phyloP scores from a whole-genome alignment of 495 filamentous ascomycete species.

The Aspergillus campestris region DNA sequence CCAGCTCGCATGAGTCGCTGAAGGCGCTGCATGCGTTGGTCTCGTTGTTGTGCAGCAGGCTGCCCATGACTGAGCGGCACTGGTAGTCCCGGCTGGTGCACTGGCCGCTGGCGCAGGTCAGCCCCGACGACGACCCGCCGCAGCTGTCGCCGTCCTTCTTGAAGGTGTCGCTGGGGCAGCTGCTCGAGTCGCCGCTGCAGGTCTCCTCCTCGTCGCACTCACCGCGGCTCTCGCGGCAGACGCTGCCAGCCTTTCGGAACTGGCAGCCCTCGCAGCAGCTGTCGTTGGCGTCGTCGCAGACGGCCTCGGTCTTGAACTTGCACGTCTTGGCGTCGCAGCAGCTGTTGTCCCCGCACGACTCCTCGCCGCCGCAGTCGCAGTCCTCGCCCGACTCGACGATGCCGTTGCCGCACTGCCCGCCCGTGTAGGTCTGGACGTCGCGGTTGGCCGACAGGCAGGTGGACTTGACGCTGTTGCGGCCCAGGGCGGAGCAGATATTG shows the following conservation, averaged over 20 bases:
- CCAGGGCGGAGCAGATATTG: conserved; percentile 90
- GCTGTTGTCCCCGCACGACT: conserved; percentile 59
- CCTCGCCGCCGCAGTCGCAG: conserved; percentile 83
- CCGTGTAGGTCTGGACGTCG: conserved; percentile 75
- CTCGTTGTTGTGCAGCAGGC: conserved; percentile 62
- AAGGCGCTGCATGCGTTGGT: conserved; percentile 67
- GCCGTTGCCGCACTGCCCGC: conserved; percentile 87
- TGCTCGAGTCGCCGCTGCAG: conserved; percentile 63
- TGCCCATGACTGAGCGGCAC: conserved; percentile 80
- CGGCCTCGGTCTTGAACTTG: conserved; percentile 66
- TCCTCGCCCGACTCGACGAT: conserved; percentile 93
- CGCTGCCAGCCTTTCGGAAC: conserved; percentile 51
- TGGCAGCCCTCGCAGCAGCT: conserved; percentile 81
- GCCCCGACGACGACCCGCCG: conserved; percentile 43
- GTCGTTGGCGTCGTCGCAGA: conserved; percentile 87
- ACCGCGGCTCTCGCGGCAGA: conserved; percentile 74
- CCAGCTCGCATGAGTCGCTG: conserved; percentile 59
- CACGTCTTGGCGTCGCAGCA: conserved; percentile 88
- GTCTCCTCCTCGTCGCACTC: conserved; percentile 76
- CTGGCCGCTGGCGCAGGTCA: conserved; percentile 87
- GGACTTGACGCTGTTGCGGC: conserved; percentile 67
- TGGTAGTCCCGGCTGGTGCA: conserved; percentile 90
- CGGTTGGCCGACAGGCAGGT: conserved; percentile 74
- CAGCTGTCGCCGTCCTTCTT: conserved; percentile 64
- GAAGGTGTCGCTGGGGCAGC: conserved; percentile 65